Conservation (phyloP, 495 filamentous ascomycete species). For the Aspergillus sclerotiicarbonarius region DNA sequence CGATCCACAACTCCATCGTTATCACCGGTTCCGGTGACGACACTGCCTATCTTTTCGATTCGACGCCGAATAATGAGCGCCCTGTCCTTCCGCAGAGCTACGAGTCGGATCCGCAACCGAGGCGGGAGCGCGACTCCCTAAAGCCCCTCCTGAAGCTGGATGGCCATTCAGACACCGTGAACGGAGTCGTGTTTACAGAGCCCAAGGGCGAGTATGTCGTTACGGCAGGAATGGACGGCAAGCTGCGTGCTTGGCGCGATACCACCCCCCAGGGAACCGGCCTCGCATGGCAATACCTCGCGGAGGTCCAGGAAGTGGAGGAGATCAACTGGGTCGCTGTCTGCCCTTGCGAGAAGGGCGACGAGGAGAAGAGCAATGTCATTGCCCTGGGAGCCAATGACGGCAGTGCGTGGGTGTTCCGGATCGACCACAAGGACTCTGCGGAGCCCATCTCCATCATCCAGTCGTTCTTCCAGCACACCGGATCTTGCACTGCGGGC, state of each 20-base stretch:
- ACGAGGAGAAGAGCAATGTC: slow-evolving; percentile 68
- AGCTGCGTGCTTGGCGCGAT: slow-evolving; percentile 55
- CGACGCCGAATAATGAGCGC: slow-evolving; percentile 54
- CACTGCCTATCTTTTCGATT: slow-evolving; percentile 78
- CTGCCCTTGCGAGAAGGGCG: slow-evolving; percentile 61
- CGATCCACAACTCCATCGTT: slow-evolving; percentile 69
- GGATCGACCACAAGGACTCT: slow-evolving; percentile 63
- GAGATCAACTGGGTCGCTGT: slow-evolving; percentile 89
- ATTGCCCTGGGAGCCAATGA: slow-evolving; percentile 90
- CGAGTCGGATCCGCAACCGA: slow-evolving; percentile 61
- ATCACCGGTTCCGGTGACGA: slow-evolving; percentile 87
- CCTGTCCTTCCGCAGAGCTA: slow-evolving; percentile 73
- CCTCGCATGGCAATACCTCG: slow-evolving; percentile 59
- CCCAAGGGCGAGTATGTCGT: slow-evolving; percentile 81
- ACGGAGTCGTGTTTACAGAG: slow-evolving; percentile 77
- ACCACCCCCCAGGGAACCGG: slow-evolving; percentile 41
- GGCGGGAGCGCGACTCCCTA: slow-evolving; percentile 57
- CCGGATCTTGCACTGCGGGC: slow-evolving; percentile 81
- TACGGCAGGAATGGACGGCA: slow-evolving; percentile 83
- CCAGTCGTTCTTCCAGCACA: slow-evolving; percentile 89
- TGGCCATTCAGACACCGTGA: slow-evolving; percentile 89
- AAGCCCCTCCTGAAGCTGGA: slow-evolving; percentile 65
- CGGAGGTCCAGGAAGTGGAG: slow-evolving; percentile 78
- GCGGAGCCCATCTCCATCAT: slow-evolving; percentile 70
- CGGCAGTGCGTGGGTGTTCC: slow-evolving; percentile 93